Percentiles rank a stretch among this genome's conserved stretches.
Conservation (phyloP, 2,329 filamentous ascomycete species). For the Emmonsia crescens region DNA sequence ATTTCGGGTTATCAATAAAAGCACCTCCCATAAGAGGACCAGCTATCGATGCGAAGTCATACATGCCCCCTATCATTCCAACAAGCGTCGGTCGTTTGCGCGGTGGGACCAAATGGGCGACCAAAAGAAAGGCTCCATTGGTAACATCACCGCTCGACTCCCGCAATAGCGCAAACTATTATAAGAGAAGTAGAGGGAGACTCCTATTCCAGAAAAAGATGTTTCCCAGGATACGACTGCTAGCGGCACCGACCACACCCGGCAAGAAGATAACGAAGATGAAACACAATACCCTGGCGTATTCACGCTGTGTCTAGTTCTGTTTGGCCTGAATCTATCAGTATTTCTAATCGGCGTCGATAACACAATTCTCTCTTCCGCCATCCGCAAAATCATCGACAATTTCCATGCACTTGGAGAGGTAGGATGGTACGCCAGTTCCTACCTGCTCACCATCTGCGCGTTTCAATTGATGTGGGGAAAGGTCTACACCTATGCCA, state of each 20-base stretch:
- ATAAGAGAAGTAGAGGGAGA: slow-evolving; percentile 22
- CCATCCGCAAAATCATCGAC: slow-evolving; percentile 7
- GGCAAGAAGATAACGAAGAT: slow-evolving; percentile 14
- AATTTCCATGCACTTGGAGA: slow-evolving; percentile 2
- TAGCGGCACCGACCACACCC: too few species aligned
- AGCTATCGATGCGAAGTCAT: slow-evolving; percentile 7
- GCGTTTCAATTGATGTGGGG: slow-evolving; percentile 15
- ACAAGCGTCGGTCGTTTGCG: slow-evolving; percentile 10
- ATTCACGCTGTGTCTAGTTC: slow-evolving; percentile 16
- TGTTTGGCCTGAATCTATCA: slow-evolving; percentile 13
- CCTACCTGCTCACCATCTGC: slow-evolving; percentile 4
- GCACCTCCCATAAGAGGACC: slow-evolving; percentile 11
- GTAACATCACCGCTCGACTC: slow-evolving; percentile 19
- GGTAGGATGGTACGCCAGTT: slow-evolving; percentile 7
- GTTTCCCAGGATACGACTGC: too few species aligned
- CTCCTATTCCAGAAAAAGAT: too few species aligned
- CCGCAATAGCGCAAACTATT: slow-evolving; percentile 21
- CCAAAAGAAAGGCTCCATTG: slow-evolving; percentile 12
- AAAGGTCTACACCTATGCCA: slow-evolving; percentile 17
- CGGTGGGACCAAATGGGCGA: slow-evolving; percentile 9
- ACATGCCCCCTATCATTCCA: slow-evolving; percentile 12
- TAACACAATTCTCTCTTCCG: slow-evolving; percentile 5
- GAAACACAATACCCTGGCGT: slow-evolving; percentile 14
- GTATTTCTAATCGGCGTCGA: slow-evolving; percentile 18
- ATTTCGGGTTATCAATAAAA: slow-evolving; percentile 3